Conservation (phyloP, 139 green algal species). For the Spirogloea muscicola region DNA sequence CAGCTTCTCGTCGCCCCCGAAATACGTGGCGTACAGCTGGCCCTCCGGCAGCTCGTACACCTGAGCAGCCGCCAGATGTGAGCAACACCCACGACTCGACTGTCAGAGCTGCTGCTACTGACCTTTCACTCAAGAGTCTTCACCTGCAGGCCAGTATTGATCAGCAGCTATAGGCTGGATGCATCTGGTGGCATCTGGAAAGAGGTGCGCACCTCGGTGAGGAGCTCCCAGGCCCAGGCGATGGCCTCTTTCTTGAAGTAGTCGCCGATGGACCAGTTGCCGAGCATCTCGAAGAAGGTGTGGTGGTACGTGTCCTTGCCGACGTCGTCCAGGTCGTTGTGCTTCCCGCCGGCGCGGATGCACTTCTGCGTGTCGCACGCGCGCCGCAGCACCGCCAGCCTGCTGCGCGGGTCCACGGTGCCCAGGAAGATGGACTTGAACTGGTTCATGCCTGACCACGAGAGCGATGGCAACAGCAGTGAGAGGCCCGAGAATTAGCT, state of each 20-base stretch:
- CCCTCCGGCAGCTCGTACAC: constrained; percentile 82
- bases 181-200: no score
- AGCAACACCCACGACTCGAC: no score
- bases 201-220: constrained; percentile 50
- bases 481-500: no score
- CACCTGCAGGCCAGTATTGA: no score
- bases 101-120: no score
- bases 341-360: constrained; percentile 96
- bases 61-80: no score
- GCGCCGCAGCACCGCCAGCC: constrained; percentile 83
- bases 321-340: constrained; percentile 98
- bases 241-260: constrained; percentile 99
- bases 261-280: constrained; percentile 98
- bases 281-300: constrained; percentile 99
- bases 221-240: constrained; percentile 86
- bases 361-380: constrained; percentile 96
- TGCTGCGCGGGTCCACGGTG: constrained; percentile 80
- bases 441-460: constrained; percentile 74
- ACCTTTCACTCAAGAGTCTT: no score
- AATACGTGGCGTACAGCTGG: constrained; percentile 96
- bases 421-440: constrained; percentile 90
- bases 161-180: no score
- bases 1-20: constrained; percentile 77
- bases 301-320: constrained; percentile 99
- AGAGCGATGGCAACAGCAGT: neutral